Evolutionary conservation across 2,329 filamentous ascomycete species (phyloP).

Genomic region (Diplodia scrobiculata): DNA sequence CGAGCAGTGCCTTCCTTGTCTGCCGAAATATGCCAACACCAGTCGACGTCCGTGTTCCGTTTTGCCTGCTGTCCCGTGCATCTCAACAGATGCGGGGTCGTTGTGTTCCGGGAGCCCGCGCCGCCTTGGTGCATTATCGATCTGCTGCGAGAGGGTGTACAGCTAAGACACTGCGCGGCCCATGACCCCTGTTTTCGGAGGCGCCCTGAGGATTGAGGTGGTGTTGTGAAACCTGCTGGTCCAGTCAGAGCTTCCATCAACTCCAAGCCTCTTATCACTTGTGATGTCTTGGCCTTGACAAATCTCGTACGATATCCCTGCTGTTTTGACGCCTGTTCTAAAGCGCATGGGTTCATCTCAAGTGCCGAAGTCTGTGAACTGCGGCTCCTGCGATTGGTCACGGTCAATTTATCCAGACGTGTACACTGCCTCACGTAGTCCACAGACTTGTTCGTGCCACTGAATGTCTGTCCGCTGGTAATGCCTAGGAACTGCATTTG

Average conservation of each 20-base stretch:
- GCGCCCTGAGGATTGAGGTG: not conserved
- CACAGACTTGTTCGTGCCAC: not conserved
- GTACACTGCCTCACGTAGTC: not conserved
- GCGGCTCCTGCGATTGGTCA: not conserved
- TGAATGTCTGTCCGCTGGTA: not conserved
- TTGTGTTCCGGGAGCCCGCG: not conserved
- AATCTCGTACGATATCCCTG: not conserved
- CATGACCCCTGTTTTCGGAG: not conserved
- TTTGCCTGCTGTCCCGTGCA: not conserved
- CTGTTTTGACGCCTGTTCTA: not conserved
- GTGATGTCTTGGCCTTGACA: not conserved
- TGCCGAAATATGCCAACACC: not conserved
- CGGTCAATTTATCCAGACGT: not conserved
- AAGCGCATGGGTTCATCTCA: not conserved
- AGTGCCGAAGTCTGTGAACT: not conserved
- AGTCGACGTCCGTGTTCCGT: not conserved
- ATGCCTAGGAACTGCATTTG: not conserved
- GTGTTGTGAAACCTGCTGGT: constrained; percentile 5
- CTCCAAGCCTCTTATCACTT: not conserved
- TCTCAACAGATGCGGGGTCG: not conserved
- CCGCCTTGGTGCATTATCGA: constrained; percentile 3
- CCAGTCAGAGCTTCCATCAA: constrained; percentile 8
- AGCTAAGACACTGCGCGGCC: not conserved
- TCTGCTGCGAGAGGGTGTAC: not conserved
- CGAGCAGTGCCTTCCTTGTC: not conserved